These are phyloP conservation scores for Macrolepiota dolichaula DNA, from an alignment of 768 basidiomycete species.

Conservation along the genomic window DNA sequence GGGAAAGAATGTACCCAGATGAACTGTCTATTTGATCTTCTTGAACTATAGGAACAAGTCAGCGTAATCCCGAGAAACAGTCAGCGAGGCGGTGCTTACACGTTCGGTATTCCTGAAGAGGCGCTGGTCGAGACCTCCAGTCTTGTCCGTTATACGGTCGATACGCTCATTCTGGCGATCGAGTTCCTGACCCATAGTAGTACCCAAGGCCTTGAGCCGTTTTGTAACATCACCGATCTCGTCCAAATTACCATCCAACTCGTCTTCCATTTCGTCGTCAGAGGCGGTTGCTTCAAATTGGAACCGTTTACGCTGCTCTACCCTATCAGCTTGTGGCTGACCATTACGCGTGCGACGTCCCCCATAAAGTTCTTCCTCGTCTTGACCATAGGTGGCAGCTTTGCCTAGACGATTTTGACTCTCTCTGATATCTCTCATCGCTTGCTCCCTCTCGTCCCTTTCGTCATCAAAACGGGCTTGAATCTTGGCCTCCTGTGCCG, in stretches of 20 bases:
- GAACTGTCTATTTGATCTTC: conserved; percentile 44
- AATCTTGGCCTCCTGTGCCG: conserved; percentile 81
- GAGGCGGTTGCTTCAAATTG: conserved; percentile 90
- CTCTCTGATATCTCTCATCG: conserved; percentile 82
- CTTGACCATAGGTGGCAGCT: conserved; percentile 61
- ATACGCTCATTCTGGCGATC: conserved; percentile 83
- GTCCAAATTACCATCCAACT: conserved; percentile 87
- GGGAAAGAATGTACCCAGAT: not conserved
- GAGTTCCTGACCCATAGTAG: conserved; percentile 85
- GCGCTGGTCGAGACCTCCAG: conserved; percentile 67
- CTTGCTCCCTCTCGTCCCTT: conserved; percentile 76
- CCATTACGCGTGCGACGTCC: conserved; percentile 41
- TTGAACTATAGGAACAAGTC: conserved; percentile 45
- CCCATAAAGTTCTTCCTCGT: conserved; percentile 40
- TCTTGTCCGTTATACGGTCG: conserved; percentile 74
- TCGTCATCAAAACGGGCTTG: conserved; percentile 87
- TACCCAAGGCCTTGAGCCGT: conserved; percentile 73
- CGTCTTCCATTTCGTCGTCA: conserved; percentile 94
- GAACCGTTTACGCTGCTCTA: conserved; percentile 76
- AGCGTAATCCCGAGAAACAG: conserved; percentile 6
- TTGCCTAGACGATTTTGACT: conserved; percentile 82
- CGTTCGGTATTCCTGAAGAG: conserved; percentile 82
- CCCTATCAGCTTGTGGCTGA: conserved; percentile 50
- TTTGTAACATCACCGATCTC: conserved; percentile 79
- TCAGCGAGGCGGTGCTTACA: conserved; percentile 38